Evolutionary conservation across 441 rosid species (phyloP).

Genomic region (Gossypium davidsonii): DNA sequence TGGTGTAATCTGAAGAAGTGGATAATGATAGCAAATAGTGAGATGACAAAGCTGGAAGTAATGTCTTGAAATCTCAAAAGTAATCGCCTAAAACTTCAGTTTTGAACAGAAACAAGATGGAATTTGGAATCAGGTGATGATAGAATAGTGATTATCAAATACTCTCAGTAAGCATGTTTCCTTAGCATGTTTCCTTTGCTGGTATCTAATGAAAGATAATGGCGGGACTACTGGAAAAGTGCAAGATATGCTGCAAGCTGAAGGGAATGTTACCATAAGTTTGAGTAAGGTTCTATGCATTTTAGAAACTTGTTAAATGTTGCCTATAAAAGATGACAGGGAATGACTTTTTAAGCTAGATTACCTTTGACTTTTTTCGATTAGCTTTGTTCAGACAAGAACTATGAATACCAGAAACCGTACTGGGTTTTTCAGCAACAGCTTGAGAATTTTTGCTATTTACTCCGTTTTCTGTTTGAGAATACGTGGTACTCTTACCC

Average conservation of each 20-base stretch:
- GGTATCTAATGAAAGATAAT: neutral
- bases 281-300: neutral
- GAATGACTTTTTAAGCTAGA: slow-evolving; percentile 3
- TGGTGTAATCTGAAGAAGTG: neutral
- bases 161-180: neutral
- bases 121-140: neutral
- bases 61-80: neutral
- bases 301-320: neutral
- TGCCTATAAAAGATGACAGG: slow-evolving; percentile 1
- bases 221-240: neutral
- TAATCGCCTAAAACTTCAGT: neutral
- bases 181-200: neutral
- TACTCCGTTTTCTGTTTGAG: slow-evolving; percentile 22
- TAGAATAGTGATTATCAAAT: slow-evolving; percentile 3
- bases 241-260: neutral
- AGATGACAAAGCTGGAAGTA: neutral
- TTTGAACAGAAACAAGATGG: neutral
- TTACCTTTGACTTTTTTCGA: slow-evolving; percentile 69
- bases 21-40: neutral
- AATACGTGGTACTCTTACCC: slow-evolving; percentile 21
- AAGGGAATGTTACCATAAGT: neutral
- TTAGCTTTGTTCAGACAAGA: slow-evolving; percentile 38
- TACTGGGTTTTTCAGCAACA: slow-evolving; percentile 22
- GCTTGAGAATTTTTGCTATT: slow-evolving; percentile 15
- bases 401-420: slow-evolving; percentile 36